A percentile compares a stretch with the other conserved stretches of the same genome.
phyloP scores from a whole-genome alignment of 2,329 filamentous ascomycete genomes.

The Colletotrichum melonis region DNA sequence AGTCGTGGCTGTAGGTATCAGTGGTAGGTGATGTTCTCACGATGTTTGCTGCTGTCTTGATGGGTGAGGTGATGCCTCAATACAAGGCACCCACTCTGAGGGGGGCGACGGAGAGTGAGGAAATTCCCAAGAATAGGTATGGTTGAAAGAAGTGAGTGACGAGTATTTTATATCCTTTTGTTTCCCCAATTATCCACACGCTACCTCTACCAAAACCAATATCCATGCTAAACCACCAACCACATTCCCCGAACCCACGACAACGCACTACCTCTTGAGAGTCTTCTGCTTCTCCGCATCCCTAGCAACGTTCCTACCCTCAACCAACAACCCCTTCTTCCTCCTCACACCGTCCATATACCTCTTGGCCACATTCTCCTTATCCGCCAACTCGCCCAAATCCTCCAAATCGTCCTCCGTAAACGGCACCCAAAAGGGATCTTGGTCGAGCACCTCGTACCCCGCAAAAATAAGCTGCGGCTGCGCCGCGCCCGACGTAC shows the following conservation, averaged over 20 bases:
- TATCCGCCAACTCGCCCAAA: conserved; percentile 90
- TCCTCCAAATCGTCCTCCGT: conserved; percentile 98
- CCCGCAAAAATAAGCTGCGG: conserved; percentile 95
- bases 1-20: background rate
- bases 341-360: conserved; percentile 92
- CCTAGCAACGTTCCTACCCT: conserved; percentile 79
- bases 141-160: too few species aligned
- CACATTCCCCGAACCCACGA: too few species aligned
- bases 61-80: background rate
- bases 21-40: background rate
- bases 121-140: too few species aligned
- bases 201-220: background rate
- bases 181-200: background rate
- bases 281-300: conserved; percentile 94
- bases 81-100: background rate
- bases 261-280: conserved; percentile 64
- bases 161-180: too few species aligned
- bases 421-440: conserved; percentile 97
- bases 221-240: background rate
- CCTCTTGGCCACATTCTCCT: conserved; percentile 94
- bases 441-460: conserved; percentile 92
- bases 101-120: too few species aligned
- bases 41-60: background rate
- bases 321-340: conserved; percentile 89
- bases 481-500: conserved; percentile 88